Base-by-base conservation (phyloP, 148 eudicot species). In the Amaranthus cruentus region DNA sequence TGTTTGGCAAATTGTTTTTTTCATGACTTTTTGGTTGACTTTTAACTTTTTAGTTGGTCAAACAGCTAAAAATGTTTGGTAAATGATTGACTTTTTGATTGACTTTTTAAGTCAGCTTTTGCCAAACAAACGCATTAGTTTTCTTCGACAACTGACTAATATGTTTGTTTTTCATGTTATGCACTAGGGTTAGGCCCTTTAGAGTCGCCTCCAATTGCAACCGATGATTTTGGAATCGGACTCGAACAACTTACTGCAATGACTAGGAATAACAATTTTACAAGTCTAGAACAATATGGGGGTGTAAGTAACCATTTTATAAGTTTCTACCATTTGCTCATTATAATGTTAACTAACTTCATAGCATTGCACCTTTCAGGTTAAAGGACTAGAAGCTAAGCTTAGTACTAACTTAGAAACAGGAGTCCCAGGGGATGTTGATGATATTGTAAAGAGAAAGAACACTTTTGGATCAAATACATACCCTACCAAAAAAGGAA, bases 401-500 rank as follows among this genome's bases (percentile, higher is more conserved):
- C 82, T 93, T 69, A 82, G 81, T 69, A 84, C 97, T 71, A 82
- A 88, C 66, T 15, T 80, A 69, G 97, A 88, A 68, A 80, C 77
- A 10, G 98, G 98, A 66, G 73, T 85, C 58, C 54, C 73, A 66
- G 95, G 90, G 47, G 87, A 82, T 57, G 88, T 76, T 6, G 76
- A 65, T 63, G 96, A 93, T 71, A 66, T 91, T 73, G 70, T 66
- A 67, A 86, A 77, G 57, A 77, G 98, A 74, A 88, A 83, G 76
- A 87, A 62, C 80, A 82, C 90, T 47, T 93, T 89, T 77, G 98
- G 98, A 69, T 85, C 98, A 56, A 93, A 93, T 83, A 88, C 97
- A 38, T 93, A 93, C 78, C 98, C 98, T 47, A 77, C 81, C 51
- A 93, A 89, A 75, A 84, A 88, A 78, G 98, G 98, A 49, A 83